Evolutionary conservation across 306 rosid species (phyloP), one percentile per base, ranked within the genome.

Genomic region (Oxytropis ochrocephala): DNA sequence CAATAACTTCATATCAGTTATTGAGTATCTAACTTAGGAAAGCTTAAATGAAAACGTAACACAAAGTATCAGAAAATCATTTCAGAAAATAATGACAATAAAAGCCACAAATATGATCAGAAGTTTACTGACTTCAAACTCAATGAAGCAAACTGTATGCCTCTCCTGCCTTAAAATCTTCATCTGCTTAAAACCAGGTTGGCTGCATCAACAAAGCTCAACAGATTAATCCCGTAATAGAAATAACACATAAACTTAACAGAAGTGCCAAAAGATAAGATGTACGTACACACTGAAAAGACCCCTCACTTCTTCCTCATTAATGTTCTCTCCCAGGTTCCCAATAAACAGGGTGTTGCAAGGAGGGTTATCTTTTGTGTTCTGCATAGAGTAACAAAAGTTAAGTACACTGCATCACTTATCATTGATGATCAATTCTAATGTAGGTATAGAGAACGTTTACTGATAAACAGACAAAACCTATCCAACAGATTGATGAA

Each of bases 121-220:
- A 44, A 41, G 27, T 62, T 74, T 62, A 88, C 88, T 83, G 69
- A 95, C 99, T 86, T 95, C 97, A 78, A 95, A 95, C 81, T 95
- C 99, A 71, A 95, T 95, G 87, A 95, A 95, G 82, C 99, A 95
- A 66, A 95, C 99, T 43, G 95, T 95, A 78, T 95, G 99, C 83
- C 99, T 88, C 85, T 95, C 99, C 90, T 95, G 99, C 76, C 99
- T 83, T 80, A 95, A 80, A 81, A 89, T 52, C 89, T 95, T 95
- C 97, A 95, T 95, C 86, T 95, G 99, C 90, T 91, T 95, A 83
- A 91, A 95, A 47, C 99, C 99, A 61, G 93, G 95, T 79, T 91
- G 99, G 79, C 99, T 95, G 88, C 82, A 69, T 55, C 21, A 80
- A 71, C 65, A 77, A 67, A 46, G 63, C 12, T 58, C 68, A 68